Base-by-base conservation (phyloP, 441 rosid genomes). In the Pelargonium myrrhifolium region DNA sequence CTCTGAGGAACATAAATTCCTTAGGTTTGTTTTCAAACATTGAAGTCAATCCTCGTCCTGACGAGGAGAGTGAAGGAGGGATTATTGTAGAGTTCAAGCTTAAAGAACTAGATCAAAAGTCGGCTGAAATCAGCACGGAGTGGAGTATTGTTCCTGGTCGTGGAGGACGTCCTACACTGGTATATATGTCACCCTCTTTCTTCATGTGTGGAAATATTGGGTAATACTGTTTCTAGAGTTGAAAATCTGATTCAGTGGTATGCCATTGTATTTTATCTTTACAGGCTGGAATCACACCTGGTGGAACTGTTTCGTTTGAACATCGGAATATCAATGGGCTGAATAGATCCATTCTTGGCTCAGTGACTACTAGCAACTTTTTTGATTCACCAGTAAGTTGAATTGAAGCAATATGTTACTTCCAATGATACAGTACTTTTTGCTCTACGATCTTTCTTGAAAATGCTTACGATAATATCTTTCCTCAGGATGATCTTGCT, bases 71-170 rank as follows among this genome's bases (percentile, higher is more conserved):
- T 28, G 99, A 87, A 70, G 97, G 96, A 47, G 97, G 97, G 51
- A 91, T 94, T 70, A 77, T 91, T 74, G 97, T 91, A 51, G 99
- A 94, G 84, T 89, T 94, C 70, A 94, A 91, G 78, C 93, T 94
- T 55, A 91, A 94, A 77, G 99, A 91, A 78, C 81, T 91, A 20
- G 99, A 89, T 68, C 92, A 88, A 72, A 94, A 89, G 76, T 92
- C 97, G 37, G 99, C 99, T 76, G 99, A 94, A 88, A 96, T 91
- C 72, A 89, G 96, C 75, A 86, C 97, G 0, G 99, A 94, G 70
- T 94, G 97, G 99, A 94, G 93, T 78, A 89, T 94, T 72, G 96
- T 91, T 72, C 97, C 99, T 68, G 96, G 97, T 42, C 96, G 87
- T 35, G 96, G 99, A 80, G 96, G 99, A 65, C 89, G 92, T 59